phyloP scores from a whole-genome alignment of 805 yeast genomes.

The Torulaspora quercuum region DNA sequence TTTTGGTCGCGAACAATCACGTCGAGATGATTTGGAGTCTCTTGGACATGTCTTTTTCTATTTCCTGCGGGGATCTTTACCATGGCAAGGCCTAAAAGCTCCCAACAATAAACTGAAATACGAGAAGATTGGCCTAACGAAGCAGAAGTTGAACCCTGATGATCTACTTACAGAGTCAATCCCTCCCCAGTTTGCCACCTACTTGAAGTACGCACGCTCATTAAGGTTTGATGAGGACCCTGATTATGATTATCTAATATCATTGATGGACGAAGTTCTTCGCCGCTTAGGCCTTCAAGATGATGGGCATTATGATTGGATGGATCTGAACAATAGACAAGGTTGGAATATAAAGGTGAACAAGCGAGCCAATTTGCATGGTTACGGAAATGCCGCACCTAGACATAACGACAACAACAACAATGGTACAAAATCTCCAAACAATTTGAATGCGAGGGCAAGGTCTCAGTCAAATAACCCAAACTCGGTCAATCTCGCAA shows the following conservation, averaged over 20 bases:
- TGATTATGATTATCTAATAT: constrained; percentile 63
- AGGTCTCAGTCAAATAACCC: constrained; percentile 15
- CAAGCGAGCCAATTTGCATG: constrained; percentile 76
- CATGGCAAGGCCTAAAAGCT: constrained; percentile 90
- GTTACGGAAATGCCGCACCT: constrained; percentile 73
- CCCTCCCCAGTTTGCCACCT: constrained; percentile 72
- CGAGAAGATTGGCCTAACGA: constrained; percentile 80
- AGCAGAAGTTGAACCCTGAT: constrained; percentile 62
- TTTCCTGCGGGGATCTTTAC: constrained; percentile 72
- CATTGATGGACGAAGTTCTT: constrained; percentile 57
- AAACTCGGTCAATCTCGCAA: constrained; percentile 14
- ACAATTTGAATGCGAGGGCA: constrained; percentile 9
- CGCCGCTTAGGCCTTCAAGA: constrained; percentile 55
- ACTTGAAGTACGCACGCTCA: constrained; percentile 62
- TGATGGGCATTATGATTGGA: constrained; percentile 77
- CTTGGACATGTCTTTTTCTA: constrained; percentile 80
- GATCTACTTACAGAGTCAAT: constrained; percentile 58
- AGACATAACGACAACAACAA: constrained; percentile 22
- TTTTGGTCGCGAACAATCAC: constrained; percentile 75
- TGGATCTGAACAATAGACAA: constrained; percentile 70
- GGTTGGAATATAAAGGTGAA: constrained; percentile 79
- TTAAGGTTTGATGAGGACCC: constrained; percentile 78
- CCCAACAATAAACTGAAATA: constrained; percentile 81
- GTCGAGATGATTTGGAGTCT: constrained; percentile 80
- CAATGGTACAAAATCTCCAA: constrained; percentile 11